Evolutionary conservation across 257 asterid species (phyloP).

Genomic region (Verbascum thapsus): DNA sequence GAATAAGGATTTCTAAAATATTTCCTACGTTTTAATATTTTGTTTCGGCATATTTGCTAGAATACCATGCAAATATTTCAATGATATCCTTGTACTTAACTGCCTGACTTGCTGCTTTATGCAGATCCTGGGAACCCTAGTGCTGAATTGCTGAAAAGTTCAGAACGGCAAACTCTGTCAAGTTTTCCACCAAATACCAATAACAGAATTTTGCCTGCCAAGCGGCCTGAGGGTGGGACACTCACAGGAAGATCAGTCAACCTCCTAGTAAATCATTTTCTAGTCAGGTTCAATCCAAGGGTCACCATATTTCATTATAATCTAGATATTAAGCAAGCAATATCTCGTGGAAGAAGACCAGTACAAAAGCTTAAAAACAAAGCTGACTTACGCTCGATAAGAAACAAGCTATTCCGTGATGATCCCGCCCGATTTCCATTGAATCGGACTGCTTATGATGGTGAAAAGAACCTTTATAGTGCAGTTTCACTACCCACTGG

Average conservation of each 20-base stretch:
- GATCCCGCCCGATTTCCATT: conserved; percentile 52
- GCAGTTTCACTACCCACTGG: conserved; percentile 58
- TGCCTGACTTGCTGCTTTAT: conserved; percentile 15
- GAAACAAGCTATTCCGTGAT: conserved; percentile 47
- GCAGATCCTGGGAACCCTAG: conserved; percentile 26
- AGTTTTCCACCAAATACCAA: conserved; percentile 1
- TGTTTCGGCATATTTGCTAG: background rate
- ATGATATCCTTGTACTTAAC: background rate
- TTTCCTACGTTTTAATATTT: too few relatives aligned
- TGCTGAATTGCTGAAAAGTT: conserved; percentile 20
- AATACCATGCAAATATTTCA: background rate
- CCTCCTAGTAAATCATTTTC: conserved; percentile 62
- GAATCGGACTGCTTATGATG: conserved; percentile 61
- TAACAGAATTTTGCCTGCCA: conserved; percentile 36
- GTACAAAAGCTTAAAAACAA: conserved; percentile 38
- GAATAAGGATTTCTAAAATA: too few relatives aligned
- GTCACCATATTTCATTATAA: conserved; percentile 55
- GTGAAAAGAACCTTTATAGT: conserved; percentile 74
- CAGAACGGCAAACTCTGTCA: conserved; percentile 25
- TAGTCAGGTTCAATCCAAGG: conserved; percentile 51
- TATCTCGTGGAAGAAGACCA: conserved; percentile 40
- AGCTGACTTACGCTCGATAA: conserved; percentile 40
- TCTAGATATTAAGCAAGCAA: conserved; percentile 46
- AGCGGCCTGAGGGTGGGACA: conserved; percentile 39
- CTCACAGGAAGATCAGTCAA: conserved; percentile 33